Evolutionary conservation across 2,329 filamentous ascomycete genomes (phyloP).

Genomic region (Pestalotiopsis sp.): DNA sequence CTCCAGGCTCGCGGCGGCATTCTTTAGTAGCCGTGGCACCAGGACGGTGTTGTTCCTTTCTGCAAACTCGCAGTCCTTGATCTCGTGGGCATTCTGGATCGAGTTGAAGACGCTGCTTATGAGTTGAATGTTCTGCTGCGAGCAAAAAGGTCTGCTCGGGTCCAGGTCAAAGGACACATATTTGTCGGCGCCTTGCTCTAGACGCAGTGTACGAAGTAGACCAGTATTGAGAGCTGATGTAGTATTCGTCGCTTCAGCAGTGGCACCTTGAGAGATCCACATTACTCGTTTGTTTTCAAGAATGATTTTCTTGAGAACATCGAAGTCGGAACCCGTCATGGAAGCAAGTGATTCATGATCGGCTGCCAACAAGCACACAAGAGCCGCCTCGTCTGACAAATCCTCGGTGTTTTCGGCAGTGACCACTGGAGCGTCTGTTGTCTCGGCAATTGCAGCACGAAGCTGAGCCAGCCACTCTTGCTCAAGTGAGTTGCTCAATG

Average conservation of each 20-base stretch:
- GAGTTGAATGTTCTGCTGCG: background rate
- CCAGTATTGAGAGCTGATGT: conserved; percentile 3
- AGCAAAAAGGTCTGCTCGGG: background rate
- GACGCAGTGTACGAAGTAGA: conserved; percentile 4
- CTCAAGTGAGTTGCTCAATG: background rate
- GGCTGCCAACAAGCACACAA: background rate
- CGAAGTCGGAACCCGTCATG: background rate
- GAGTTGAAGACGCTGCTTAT: background rate
- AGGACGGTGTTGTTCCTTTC: background rate
- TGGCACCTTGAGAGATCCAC: conserved; percentile 8
- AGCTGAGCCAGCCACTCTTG: background rate
- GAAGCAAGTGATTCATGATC: background rate
- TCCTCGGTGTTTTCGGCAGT: background rate
- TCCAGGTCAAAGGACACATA: conserved; percentile 10
- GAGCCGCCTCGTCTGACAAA: background rate
- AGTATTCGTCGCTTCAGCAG: background rate
- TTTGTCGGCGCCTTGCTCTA: conserved; percentile 11
- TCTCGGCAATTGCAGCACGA: background rate
- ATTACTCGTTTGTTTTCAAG: background rate
- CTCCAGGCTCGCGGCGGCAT: background rate
- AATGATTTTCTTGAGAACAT: background rate
- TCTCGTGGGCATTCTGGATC: background rate
- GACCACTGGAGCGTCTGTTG: background rate
- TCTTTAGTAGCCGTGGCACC: conserved; percentile 4
- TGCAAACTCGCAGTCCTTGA: conserved; percentile 7